phyloP scores from a whole-genome alignment of 495 filamentous ascomycete species.

The Echria macrotheca region DNA sequence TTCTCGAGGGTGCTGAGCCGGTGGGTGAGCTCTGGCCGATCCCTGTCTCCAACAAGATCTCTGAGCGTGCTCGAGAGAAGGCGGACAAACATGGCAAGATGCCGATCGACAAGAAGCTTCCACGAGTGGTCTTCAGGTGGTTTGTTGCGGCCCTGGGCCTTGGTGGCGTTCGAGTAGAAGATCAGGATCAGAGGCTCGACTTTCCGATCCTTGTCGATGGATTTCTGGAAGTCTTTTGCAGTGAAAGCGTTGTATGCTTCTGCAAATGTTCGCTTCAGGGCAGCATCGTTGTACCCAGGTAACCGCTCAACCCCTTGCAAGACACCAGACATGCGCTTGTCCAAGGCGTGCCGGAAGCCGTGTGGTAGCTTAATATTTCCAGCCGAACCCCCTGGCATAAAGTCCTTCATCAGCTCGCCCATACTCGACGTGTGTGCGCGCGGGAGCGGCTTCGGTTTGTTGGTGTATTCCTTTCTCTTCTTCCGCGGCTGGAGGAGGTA shows the following conservation, averaged over 20 bases:
- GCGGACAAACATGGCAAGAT: constrained; percentile 91
- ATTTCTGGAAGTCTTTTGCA: constrained; percentile 74
- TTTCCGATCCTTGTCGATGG: constrained; percentile 91
- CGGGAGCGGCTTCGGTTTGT: constrained; percentile 52
- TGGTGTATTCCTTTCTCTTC: constrained; percentile 78
- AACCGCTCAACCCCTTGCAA: constrained; percentile 57
- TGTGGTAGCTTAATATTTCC: constrained; percentile 42
- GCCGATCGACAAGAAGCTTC: constrained; percentile 89
- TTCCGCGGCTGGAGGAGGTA: constrained; percentile 89
- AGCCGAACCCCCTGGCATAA: constrained; percentile 38
- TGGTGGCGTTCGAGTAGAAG: constrained; percentile 64
- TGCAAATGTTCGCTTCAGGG: constrained; percentile 88
- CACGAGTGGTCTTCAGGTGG: constrained; percentile 78
- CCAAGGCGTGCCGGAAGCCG: constrained; percentile 60
- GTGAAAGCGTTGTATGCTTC: constrained; percentile 63
- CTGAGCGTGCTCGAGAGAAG: constrained; percentile 75
- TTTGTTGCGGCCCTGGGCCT: constrained; percentile 80
- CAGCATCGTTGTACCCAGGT: constrained; percentile 79
- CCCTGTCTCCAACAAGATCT: constrained; percentile 65
- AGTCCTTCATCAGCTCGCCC: constrained; percentile 57
- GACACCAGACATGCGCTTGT: constrained; percentile 78
- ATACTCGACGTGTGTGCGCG: constrained; percentile 67
- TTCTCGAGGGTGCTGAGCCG: constrained; percentile 79
- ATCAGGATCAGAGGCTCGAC: constrained; percentile 93
- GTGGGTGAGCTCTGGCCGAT: constrained; percentile 73